Evolutionary conservation across 2,329 filamentous ascomycete genomes (phyloP).

Genomic region (Juglanconis juglandina): DNA sequence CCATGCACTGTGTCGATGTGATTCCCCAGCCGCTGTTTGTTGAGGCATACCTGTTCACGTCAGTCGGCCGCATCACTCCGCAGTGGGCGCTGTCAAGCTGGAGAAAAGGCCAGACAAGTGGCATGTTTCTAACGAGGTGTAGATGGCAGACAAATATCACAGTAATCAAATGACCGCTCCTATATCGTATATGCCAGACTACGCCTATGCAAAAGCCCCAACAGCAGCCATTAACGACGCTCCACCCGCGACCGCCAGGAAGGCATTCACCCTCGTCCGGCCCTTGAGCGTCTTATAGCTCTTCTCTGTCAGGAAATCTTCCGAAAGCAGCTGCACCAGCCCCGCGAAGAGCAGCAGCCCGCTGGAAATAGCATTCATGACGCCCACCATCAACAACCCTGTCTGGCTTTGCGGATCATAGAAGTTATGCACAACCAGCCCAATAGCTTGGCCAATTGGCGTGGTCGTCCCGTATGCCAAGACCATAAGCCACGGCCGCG

Average conservation of each 20-base stretch:
- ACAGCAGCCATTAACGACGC: slow-evolving; percentile 68
- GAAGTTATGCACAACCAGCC: slow-evolving; percentile 70
- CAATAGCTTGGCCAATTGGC: slow-evolving; percentile 79
- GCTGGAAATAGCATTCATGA: slow-evolving; percentile 83
- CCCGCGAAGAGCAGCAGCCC: slow-evolving; percentile 79
- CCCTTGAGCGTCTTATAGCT: slow-evolving; percentile 67
- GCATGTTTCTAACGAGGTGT: too few relatives aligned
- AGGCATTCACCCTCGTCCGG: slow-evolving; percentile 58
- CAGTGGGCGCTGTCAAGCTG: too few relatives aligned
- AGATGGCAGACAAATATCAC: too few relatives aligned
- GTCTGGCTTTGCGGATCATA: slow-evolving; percentile 76
- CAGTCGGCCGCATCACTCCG: too few relatives aligned
- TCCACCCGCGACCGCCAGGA: slow-evolving; percentile 59
- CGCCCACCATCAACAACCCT: slow-evolving; percentile 76
- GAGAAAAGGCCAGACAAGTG: too few relatives aligned
- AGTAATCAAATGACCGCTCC: not conserved
- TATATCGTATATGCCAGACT: not conserved
- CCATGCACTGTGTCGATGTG: too few relatives aligned
- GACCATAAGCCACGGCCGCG: slow-evolving; percentile 80
- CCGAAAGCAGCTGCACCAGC: slow-evolving; percentile 77
- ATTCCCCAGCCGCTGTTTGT: too few relatives aligned
- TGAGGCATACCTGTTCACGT: too few relatives aligned
- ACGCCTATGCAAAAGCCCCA: slow-evolving; percentile 63
- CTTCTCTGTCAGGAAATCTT: slow-evolving; percentile 77
- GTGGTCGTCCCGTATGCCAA: slow-evolving; percentile 74